phyloP scores from a whole-genome alignment of 2,329 filamentous ascomycete species.

The Talaromyces sp. region DNA sequence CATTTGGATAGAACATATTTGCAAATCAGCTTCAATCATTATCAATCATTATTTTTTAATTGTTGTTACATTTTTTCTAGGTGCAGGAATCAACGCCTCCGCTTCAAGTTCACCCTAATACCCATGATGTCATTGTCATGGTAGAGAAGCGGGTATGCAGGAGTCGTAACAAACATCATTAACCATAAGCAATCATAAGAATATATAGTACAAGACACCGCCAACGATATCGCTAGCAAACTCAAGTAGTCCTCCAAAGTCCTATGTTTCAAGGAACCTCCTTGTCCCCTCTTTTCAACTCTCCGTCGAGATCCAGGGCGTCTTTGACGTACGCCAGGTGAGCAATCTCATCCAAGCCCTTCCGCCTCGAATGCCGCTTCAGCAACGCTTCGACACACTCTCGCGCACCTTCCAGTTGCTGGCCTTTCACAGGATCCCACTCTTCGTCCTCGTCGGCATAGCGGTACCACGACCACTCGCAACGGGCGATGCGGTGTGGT shows the following conservation, averaged over 20 bases:
- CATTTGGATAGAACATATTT: not conserved
- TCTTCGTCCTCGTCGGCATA: conserved; percentile 81
- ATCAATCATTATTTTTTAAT: not conserved
- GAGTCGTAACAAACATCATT: conserved; percentile 7
- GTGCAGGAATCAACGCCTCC: not conserved
- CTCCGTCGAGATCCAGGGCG: conserved; percentile 64
- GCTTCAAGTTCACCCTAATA: not conserved
- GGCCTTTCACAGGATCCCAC: conserved; percentile 66
- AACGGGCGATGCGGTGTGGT: conserved; percentile 88
- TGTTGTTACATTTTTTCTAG: not conserved
- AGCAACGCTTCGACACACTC: conserved; percentile 77
- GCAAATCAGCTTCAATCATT: not conserved
- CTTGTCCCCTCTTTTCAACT: conserved; percentile 49
- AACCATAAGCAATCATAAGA: conserved; percentile 13
- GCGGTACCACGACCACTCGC: conserved; percentile 92
- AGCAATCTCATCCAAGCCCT: conserved; percentile 68
- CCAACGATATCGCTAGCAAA: not conserved
- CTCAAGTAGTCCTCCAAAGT: not conserved
- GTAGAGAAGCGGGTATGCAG: not conserved
- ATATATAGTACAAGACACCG: conserved; percentile 9
- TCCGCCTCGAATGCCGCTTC: conserved; percentile 74
- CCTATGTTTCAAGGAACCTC: conserved; percentile 39
- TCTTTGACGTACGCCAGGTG: conserved; percentile 69
- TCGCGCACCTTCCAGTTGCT: conserved; percentile 68
- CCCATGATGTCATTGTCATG: not conserved